A percentile compares a stretch with the other conserved stretches of the same genome.
Evolutionary conservation across 257 asterid genomes (phyloP).

Genomic region (Phtheirospermum japonicum): DNA sequence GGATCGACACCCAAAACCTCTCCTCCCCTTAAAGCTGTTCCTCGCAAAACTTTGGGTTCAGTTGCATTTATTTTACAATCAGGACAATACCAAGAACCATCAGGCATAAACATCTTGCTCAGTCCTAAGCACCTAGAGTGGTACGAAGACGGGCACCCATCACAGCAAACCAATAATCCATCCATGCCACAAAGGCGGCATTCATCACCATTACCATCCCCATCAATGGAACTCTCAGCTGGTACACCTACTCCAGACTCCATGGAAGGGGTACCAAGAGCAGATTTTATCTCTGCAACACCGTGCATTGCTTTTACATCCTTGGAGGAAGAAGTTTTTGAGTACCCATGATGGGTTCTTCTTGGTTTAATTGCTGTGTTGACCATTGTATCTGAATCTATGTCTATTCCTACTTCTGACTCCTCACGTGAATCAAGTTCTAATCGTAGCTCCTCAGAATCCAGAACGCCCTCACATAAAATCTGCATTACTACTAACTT

Average conservation of each 20-base stretch:
- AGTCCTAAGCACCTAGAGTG: slow-evolving; percentile 85
- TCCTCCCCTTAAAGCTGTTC: slow-evolving; percentile 60
- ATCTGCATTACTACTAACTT: slow-evolving; percentile 68
- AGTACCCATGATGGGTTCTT: slow-evolving; percentile 56
- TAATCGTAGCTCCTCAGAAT: slow-evolving; percentile 68
- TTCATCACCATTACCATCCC: slow-evolving; percentile 80
- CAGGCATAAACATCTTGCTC: slow-evolving; percentile 60
- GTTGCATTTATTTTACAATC: slow-evolving; percentile 61
- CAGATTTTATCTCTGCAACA: slow-evolving; percentile 34
- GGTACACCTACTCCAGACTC: slow-evolving; percentile 37
- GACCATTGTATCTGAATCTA: slow-evolving; percentile 41
- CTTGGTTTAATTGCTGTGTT: slow-evolving; percentile 46
- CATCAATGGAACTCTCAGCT: slow-evolving; percentile 41
- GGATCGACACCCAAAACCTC: slow-evolving; percentile 60
- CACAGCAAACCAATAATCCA: slow-evolving; percentile 78
- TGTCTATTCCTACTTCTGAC: slow-evolving; percentile 61
- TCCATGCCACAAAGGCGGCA: slow-evolving; percentile 94
- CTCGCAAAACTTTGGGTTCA: slow-evolving; percentile 48
- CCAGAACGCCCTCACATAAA: slow-evolving; percentile 70
- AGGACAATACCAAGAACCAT: slow-evolving; percentile 83
- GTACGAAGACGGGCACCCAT: slow-evolving; percentile 82
- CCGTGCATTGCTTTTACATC: slow-evolving; percentile 39
- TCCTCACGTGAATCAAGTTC: slow-evolving; percentile 72
- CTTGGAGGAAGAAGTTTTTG: slow-evolving; percentile 54
- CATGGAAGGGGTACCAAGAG: slow-evolving; percentile 28